Conservation (phyloP, 371 early-diverging fungal genomes). For the Mucor ambiguus region DNA sequence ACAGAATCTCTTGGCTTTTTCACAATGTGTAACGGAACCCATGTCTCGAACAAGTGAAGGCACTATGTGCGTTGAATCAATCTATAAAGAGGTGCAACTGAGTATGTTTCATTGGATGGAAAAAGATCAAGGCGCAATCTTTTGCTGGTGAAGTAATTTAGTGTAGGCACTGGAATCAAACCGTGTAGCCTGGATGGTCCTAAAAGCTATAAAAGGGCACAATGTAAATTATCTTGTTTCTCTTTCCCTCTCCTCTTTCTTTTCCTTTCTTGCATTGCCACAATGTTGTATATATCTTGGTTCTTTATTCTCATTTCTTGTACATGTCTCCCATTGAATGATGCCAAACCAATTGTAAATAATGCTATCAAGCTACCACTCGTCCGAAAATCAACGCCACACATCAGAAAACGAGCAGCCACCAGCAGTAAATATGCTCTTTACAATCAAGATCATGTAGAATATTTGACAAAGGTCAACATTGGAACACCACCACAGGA, state of each 20-base stretch:
- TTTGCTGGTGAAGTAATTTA: neutral
- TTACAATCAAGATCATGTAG: slow-evolving; percentile 11
- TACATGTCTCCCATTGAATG: neutral
- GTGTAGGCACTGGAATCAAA: neutral
- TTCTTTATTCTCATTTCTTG: neutral
- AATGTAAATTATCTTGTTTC: neutral
- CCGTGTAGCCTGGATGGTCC: neutral
- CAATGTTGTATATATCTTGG: neutral
- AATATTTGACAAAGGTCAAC: slow-evolving; percentile 19
- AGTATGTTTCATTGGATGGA: neutral
- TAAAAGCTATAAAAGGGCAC: neutral
- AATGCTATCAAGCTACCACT: slow-evolving; percentile 3
- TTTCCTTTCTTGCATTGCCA: neutral
- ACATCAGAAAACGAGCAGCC: neutral
- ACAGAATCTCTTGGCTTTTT: slow-evolving; percentile 3
- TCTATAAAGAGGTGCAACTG: neutral
- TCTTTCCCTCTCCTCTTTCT: neutral
- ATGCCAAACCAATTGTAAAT: slow-evolving; percentile 9
- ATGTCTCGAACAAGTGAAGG: neutral
- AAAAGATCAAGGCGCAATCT: neutral
- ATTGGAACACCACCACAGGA: slow-evolving; percentile 24
- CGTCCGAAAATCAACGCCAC: neutral
- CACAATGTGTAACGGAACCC: neutral
- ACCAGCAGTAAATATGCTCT: slow-evolving; percentile 1
- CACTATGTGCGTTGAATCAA: neutral